Evolutionary conservation across 2,329 filamentous ascomycete species (phyloP).

Genomic region (Trichophaea hybrida): DNA sequence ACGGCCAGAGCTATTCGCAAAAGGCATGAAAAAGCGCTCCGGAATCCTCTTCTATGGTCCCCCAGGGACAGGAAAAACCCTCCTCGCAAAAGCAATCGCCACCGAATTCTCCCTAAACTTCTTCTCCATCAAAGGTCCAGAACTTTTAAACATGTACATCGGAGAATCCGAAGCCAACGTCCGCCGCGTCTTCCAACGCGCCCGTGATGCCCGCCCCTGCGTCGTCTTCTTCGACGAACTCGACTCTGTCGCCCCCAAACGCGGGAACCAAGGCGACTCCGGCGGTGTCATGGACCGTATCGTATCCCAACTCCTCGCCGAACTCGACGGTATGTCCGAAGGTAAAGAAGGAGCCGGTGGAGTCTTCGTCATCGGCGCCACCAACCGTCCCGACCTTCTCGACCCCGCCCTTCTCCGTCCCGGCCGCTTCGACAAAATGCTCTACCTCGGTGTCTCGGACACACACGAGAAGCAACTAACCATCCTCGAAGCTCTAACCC

Average conservation of each 20-base stretch:
- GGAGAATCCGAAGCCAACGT: constrained; percentile 90
- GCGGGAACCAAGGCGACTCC: constrained; percentile 92
- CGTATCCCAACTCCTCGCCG: constrained; percentile 83
- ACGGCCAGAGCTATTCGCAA: constrained; percentile 82
- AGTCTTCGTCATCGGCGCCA: constrained; percentile 93
- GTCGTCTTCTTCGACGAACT: constrained; percentile 90
- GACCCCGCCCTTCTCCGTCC: constrained; percentile 81
- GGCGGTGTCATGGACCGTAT: constrained; percentile 98
- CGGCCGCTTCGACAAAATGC: constrained; percentile 94
- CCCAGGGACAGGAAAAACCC: constrained; percentile 78
- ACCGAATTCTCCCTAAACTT: constrained; percentile 91
- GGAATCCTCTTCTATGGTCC: constrained; percentile 87
- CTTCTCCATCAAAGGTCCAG: constrained; percentile 84
- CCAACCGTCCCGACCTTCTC: constrained; percentile 82
- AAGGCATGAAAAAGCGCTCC: constrained; percentile 95
- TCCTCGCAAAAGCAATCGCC: constrained; percentile 85
- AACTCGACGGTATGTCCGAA: constrained; percentile 94
- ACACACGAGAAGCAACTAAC: constrained; percentile 92
- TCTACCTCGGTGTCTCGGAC: constrained; percentile 90
- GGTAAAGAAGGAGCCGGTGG: constrained; percentile 67
- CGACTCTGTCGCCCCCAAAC: constrained; percentile 86
- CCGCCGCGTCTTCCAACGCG: constrained; percentile 72
- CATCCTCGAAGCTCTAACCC: constrained; percentile 82
- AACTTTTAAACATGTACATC: constrained; percentile 91
- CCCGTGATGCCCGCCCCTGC: constrained; percentile 70